Base-by-base conservation (phyloP, 2,329 filamentous ascomycete species). In the Cyphellophora europaea region DNA sequence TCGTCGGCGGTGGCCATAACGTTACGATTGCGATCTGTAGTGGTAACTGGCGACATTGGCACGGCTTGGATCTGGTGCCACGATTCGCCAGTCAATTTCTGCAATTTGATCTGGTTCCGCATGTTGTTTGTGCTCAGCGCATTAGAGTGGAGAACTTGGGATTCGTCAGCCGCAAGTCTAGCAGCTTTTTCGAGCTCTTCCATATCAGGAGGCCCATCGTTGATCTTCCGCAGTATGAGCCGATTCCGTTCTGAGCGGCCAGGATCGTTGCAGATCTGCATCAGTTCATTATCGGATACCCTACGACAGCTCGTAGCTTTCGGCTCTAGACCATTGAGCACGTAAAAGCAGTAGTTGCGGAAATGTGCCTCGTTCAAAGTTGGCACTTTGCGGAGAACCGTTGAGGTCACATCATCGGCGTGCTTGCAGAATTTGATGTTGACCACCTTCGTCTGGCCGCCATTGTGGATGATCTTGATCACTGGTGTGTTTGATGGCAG, bases 331-430 rank as follows among this genome's bases (percentile, higher is more conserved):
- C 88, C 89, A 47, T 85, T 80, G 39, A 96, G 69, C 1, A 94
- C 81, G 68, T 91, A 96, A 63, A 98, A 96, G 65, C 88, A 95
- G 62, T 94, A 96, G 53, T 93, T 94, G 51, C 87, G 77, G 55
- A 91, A 83, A 52, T 95, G 87, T 43, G 89, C 84, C 53, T 94
- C 87, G 14, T 87, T 83, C 18, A 94, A 71, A 27, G 79, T 78
- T n/a, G 21, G 21, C 44, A 94, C 84, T 57, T 96, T 96, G 48
- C 82, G 77, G 29, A 96, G 63, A 0, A 91, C 93, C 41, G 85
- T 82, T 30, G 87, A 73, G 67, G 95, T 89, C 34, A 96, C 84
- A 48, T 96, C 87, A 52, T 95, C 91, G 41, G 86, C 83, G 4
- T 82, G 91, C 53, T 79, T 87, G 69, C 88, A 95, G 45, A 84